Evolutionary conservation across 345 rosid genomes (phyloP).

Genomic region (Microthlaspi erraticum): DNA sequence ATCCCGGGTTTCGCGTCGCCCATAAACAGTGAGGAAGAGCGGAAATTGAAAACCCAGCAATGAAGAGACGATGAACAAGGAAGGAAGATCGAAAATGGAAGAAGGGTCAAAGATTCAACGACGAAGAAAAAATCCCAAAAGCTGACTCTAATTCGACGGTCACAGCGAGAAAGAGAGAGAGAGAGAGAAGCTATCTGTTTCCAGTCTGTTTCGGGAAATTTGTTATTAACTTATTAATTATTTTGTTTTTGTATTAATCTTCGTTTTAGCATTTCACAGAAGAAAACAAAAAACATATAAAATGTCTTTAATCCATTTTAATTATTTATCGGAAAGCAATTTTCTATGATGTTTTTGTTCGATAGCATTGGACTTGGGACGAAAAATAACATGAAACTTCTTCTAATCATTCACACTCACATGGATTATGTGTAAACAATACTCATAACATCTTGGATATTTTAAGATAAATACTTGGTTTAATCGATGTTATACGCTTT

Average conservation of each 20-base stretch:
- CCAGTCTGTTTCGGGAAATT: slow-evolving; percentile 39
- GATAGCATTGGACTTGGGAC: too few species aligned
- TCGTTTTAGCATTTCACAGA: too few species aligned
- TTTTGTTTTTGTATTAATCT: background rate
- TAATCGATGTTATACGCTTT: background rate
- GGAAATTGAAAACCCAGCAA: background rate
- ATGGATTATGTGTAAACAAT: background rate
- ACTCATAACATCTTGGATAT: background rate
- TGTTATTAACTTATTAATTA: slow-evolving; percentile 10
- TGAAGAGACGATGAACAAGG: background rate
- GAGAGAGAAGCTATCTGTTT: slow-evolving; percentile 26
- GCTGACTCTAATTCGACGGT: slow-evolving; percentile 34
- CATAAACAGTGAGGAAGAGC: slow-evolving; percentile 48
- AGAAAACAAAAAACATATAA: background rate
- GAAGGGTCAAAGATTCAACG: slow-evolving; percentile 38
- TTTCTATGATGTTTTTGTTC: too few species aligned
- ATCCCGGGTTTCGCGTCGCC: slow-evolving; percentile 80
- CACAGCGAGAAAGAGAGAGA: background rate
- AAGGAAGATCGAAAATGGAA: slow-evolving; percentile 26
- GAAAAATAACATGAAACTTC: background rate
- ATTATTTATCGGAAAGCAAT: background rate
- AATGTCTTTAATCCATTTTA: background rate
- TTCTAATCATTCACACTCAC: background rate
- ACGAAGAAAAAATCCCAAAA: background rate
- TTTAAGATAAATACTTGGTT: background rate